Base-by-base conservation (phyloP, 306 rosid species). In the Medicago lupulina region DNA sequence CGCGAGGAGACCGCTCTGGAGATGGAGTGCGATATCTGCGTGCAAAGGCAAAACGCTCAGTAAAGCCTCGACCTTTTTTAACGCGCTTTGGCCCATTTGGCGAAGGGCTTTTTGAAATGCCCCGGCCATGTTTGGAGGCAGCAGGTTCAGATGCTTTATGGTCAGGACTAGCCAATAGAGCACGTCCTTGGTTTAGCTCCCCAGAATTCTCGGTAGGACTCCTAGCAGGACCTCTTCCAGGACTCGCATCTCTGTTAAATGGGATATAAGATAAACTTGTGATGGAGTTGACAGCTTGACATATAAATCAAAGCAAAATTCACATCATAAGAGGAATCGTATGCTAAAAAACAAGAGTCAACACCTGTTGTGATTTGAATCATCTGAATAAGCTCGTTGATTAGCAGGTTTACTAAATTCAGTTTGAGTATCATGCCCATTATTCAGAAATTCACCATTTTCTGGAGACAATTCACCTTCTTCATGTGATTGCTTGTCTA, bases 1-100 rank as follows among this genome's bases (percentile, higher is more conserved):
- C 25, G 6, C 60, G 86, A 18, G 80, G 81, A 40, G 93, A 90
- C 34, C 50, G 82, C 73, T 83, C 93, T 8, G 99, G 98, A 64
- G 98, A 92, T 57, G 99, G 99, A 85, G 97, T 96, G 9, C 98
- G 92, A 70, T 96, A 96, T 58, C 82, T 90, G 64, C 98, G 97
- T 54, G 92, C 98, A 86, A 84, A 96, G 14, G 97, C 85, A 79
- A 83, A 96, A 65, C 89, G 97, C 36, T 92, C 96, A 58, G 97
- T 96, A 80, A 96, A 96, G 77, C 99, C 99, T 31, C 99, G 98
- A 12, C 99, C 99, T 88, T 92, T 96, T 71, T 96, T 90, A 57
- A 92, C 67, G 19, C 98, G 98, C 87, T 89, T 92, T 67, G 93
- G 87, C 75, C 92, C 97, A 88, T 88, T 80, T 76, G 97, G 97